Evolutionary conservation across 1,139 yeast species (phyloP).

Genomic region (Yamadazyma dendronema): DNA sequence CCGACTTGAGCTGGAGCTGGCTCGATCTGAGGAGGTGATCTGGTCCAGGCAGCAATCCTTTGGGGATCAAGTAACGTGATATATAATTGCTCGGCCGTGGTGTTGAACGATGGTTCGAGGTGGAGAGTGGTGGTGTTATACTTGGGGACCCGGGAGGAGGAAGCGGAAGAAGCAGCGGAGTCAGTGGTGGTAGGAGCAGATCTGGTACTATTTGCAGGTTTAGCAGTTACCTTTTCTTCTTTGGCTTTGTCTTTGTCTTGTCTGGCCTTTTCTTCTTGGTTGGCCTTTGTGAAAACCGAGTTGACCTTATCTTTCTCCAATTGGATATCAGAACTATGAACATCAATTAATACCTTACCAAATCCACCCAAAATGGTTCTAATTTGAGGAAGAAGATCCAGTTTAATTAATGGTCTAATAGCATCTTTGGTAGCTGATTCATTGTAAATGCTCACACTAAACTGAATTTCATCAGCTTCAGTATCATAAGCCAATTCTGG

Average conservation of each 20-base stretch:
- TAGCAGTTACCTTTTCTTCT: conserved; percentile 10
- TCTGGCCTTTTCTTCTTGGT: conserved; percentile 48
- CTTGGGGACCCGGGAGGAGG: conserved; percentile 40
- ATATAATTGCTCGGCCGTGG: conserved; percentile 83
- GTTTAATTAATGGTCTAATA: conserved; percentile 53
- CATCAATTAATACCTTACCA: conserved; percentile 71
- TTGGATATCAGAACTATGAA: conserved; percentile 87
- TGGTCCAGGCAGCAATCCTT: conserved; percentile 85
- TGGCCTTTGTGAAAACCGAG: conserved; percentile 65
- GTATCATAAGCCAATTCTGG: conserved; percentile 98
- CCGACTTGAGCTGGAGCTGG: conserved; percentile 55
- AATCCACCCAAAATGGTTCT: conserved; percentile 59
- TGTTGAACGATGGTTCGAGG: conserved; percentile 77
- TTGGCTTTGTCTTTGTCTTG: conserved; percentile 20
- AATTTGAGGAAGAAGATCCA: conserved; percentile 65
- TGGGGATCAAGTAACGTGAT: conserved; percentile 71
- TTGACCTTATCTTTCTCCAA: conserved; percentile 62
- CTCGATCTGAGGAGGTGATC: conserved; percentile 66
- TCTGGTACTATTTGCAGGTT: conserved; percentile 14
- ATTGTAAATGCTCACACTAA: conserved; percentile 67
- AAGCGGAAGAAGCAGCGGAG: conserved; percentile 2
- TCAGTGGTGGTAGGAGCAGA: background rate
- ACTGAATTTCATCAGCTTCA: conserved; percentile 79
- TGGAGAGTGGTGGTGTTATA: conserved; percentile 81
- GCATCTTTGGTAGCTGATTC: conserved; percentile 54